Evolutionary conservation across 192 early-diverging fungal genomes (phyloP).

Genomic region (Coemansia sp.): DNA sequence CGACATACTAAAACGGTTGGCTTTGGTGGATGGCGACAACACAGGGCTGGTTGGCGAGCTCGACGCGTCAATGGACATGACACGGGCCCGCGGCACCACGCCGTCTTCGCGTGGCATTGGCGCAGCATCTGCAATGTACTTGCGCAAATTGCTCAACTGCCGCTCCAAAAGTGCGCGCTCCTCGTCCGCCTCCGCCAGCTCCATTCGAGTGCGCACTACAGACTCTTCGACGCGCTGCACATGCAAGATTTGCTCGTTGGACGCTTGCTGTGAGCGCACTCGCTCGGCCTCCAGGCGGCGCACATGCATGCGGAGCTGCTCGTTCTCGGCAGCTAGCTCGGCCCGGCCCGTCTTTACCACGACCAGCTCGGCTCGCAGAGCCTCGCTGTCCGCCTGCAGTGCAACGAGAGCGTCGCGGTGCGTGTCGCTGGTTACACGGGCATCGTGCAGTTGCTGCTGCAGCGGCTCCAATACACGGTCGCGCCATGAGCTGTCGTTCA

Average conservation of each 20-base stretch:
- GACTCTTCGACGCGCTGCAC: slow-evolving; percentile 20
- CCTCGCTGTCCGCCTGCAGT: slow-evolving; percentile 39
- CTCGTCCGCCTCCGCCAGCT: slow-evolving; percentile 43
- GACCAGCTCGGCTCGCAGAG: slow-evolving; percentile 35
- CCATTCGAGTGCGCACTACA: slow-evolving; percentile 25
- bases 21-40: not conserved
- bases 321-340: slow-evolving; percentile 40
- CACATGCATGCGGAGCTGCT: slow-evolving; percentile 31
- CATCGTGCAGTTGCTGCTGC: slow-evolving; percentile 45
- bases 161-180: slow-evolving; percentile 25
- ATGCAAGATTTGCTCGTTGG: not conserved
- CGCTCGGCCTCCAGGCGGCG: slow-evolving; percentile 28
- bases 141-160: slow-evolving; percentile 36
- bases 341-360: slow-evolving; percentile 30
- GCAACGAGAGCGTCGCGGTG: slow-evolving; percentile 39
- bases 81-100: slow-evolving; percentile 12
- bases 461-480: slow-evolving; percentile 48
- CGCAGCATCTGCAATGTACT: slow-evolving; percentile 23
- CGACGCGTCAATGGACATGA: slow-evolving; percentile 19
- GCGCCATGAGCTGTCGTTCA: slow-evolving; percentile 38
- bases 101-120: slow-evolving; percentile 4
- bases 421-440: slow-evolving; percentile 41
- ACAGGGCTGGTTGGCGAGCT: slow-evolving; percentile 1
- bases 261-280: not conserved
- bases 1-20: slow-evolving; percentile 42